phyloP scores from a whole-genome alignment of 257 asterid genomes.

The Penstemon newberryi region DNA sequence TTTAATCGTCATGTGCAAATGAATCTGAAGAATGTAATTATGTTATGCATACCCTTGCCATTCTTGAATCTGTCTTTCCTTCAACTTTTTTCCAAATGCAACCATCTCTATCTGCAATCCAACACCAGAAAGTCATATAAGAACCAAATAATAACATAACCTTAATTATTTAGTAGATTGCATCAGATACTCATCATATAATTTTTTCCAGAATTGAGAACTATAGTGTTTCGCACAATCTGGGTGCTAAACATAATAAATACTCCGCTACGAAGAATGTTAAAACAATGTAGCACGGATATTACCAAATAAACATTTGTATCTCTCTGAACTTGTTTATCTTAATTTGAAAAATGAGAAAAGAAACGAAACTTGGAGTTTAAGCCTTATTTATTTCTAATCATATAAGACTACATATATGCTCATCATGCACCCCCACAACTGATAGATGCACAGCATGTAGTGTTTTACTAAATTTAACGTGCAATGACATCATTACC shows the following conservation, averaged over 20 bases:
- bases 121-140: conserved; percentile 25
- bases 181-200: not conserved
- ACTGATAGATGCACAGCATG: conserved; percentile 7
- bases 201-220: not conserved
- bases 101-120: conserved; percentile 61
- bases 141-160: conserved; percentile 3
- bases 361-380: not conserved
- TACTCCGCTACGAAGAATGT: too few species aligned
- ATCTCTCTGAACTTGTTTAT: too few species aligned
- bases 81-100: conserved; percentile 88
- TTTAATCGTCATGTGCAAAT: conserved; percentile 2
- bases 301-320: not conserved
- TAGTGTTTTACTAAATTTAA: not conserved
- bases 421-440: too few species aligned
- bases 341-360: too few species aligned
- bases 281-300: too few species aligned
- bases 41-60: conserved; percentile 73
- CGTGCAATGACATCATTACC: conserved; percentile 19
- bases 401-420: not conserved
- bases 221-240: too few species aligned
- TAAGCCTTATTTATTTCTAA: not conserved
- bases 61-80: conserved; percentile 83
- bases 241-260: too few species aligned
- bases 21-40: not conserved
- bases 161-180: not conserved